These are phyloP conservation scores for Pascua guehoae DNA, from an alignment of 1,284 basidiomycete species.

Conservation along the genomic window DNA sequence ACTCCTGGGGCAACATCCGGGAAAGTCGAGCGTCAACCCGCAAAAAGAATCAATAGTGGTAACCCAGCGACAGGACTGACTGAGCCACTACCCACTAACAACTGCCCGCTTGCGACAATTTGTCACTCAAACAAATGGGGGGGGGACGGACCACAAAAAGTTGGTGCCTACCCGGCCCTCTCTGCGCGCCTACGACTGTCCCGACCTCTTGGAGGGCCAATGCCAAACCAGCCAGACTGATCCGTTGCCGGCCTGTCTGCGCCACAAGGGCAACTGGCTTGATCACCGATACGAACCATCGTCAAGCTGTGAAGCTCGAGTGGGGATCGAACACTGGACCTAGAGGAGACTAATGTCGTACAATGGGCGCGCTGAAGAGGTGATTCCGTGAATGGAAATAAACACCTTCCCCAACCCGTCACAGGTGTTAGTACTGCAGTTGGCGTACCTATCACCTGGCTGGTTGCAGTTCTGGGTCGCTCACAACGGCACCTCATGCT, in stretches of 20 bases:
- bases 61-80: too few species aligned
- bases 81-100: too few species aligned
- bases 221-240: conserved; percentile 46
- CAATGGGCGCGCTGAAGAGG: conserved; percentile 41
- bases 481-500: too few species aligned
- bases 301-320: conserved; percentile 36
- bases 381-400: conserved; percentile 39
- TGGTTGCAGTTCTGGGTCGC: too few species aligned
- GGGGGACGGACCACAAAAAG: conserved; percentile 30
- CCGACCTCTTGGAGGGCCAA: conserved; percentile 43
- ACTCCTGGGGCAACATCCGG: too few species aligned
- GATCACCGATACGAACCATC: conserved; percentile 40
- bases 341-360: conserved; percentile 40
- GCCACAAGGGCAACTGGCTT: conserved; percentile 25
- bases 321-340: conserved; percentile 48
- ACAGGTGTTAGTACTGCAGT: conserved; percentile 18
- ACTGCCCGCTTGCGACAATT: too few species aligned
- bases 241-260: conserved; percentile 47
- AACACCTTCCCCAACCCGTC: conserved; percentile 44
- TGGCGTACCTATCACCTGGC: too few species aligned
- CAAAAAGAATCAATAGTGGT: too few species aligned
- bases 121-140: too few species aligned
- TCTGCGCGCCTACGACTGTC: conserved; percentile 45
- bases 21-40: too few species aligned
- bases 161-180: conserved; percentile 44